These are phyloP conservation scores for Aspergillus sp. DNA, from an alignment of 2,329 filamentous ascomycete species.

Conservation along the genomic window DNA sequence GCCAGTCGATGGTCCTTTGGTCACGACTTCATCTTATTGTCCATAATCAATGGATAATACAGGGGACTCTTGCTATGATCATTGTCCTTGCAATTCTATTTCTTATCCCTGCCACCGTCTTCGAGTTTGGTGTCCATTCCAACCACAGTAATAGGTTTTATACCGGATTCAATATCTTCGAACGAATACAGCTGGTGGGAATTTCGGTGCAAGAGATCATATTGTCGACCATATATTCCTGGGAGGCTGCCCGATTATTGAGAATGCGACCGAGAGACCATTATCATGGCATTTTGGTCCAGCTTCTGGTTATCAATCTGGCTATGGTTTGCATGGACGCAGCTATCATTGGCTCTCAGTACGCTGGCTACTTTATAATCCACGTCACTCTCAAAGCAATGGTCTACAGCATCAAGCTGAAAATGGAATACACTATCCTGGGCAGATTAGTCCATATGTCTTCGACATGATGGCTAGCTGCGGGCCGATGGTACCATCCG, in stretches of 20 bases:
- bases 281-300: constrained; percentile 25
- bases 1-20: constrained; percentile 40
- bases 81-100: constrained; percentile 33
- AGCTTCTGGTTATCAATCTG: constrained; percentile 38
- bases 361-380: constrained; percentile 28
- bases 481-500: too few relatives aligned
- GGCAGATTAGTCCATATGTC: constrained; percentile 17
- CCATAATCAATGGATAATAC: constrained; percentile 23
- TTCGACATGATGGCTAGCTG: too few relatives aligned
- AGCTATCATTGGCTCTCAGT: constrained; percentile 28
- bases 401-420: constrained; percentile 36
- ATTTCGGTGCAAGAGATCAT: constrained; percentile 48
- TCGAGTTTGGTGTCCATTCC: constrained; percentile 23
- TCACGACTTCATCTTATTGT: constrained; percentile 40
- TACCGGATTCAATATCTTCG: constrained; percentile 33
- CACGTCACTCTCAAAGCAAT: constrained; percentile 32
- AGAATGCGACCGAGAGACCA: not conserved
- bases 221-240: constrained; percentile 45
- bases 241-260: constrained; percentile 43
- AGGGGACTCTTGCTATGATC: constrained; percentile 33
- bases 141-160: not conserved
- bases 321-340: constrained; percentile 35
- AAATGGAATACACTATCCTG: constrained; percentile 36
- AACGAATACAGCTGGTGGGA: constrained; percentile 47
- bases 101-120: constrained; percentile 33